Conservation (phyloP, 2,329 filamentous ascomycete species). For the Kalmusia sp. region DNA sequence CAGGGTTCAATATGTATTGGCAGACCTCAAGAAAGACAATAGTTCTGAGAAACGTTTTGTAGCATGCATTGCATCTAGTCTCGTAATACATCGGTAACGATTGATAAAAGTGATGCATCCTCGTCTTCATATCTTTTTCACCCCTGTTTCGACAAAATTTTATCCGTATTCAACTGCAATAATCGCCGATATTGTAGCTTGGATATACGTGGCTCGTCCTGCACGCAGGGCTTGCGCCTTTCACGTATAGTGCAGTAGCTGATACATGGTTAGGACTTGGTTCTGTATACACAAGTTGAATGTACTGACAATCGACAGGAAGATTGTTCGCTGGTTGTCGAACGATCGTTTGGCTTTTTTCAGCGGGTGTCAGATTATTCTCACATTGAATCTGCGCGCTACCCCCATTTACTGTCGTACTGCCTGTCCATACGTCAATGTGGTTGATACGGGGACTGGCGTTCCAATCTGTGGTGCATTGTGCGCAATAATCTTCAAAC, state of each 20-base stretch:
- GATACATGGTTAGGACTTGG: neutral
- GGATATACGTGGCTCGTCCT: constrained; percentile 9
- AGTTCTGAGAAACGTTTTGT: too few species aligned
- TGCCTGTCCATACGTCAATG: constrained; percentile 30
- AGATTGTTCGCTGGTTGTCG: constrained; percentile 13
- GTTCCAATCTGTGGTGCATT: constrained; percentile 37
- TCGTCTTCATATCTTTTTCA: too few species aligned
- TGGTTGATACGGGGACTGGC: constrained; percentile 19
- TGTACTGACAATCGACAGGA: constrained; percentile 15
- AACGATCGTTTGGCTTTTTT: constrained; percentile 19
- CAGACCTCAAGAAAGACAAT: too few species aligned
- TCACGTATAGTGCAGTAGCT: constrained; percentile 15
- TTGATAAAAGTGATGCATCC: too few species aligned
- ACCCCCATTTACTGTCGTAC: constrained; percentile 20
- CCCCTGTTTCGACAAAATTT: neutral
- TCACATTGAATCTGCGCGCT: constrained; percentile 31
- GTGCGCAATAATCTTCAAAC: constrained; percentile 44
- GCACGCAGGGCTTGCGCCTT: constrained; percentile 16
- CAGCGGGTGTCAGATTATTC: constrained; percentile 25
- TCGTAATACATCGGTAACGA: too few species aligned
- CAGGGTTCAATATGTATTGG: too few species aligned
- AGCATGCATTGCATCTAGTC: too few species aligned
- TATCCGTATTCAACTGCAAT: constrained; percentile 10
- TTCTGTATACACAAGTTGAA: neutral
- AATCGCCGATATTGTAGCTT: constrained; percentile 17